Evolutionary conservation across 1,284 basidiomycete genomes (phyloP), one percentile per base, ranked within the genome.

Genomic region (Marasmius fiardii): DNA sequence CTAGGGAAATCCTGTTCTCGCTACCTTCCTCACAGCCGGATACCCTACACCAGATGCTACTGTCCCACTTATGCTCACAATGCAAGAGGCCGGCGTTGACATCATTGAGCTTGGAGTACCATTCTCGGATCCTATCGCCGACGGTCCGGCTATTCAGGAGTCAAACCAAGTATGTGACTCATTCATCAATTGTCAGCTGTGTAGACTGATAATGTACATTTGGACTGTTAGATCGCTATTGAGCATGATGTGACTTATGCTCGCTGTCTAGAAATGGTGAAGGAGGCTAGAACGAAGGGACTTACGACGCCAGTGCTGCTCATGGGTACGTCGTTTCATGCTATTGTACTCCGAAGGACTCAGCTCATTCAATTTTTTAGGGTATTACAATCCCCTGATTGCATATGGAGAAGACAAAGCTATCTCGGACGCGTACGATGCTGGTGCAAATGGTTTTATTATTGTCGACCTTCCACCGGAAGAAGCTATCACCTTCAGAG

Each of bases 391-490:
- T 70, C 95, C 97, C 7, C 73, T 98, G 41, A 79, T 99, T 52
- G 92, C 95, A 0, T 96, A 98, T 68, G 95, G 94, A 8, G 97
- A 99, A 73, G 90, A 95, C 63, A 90, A 86, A 68, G 92, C 96
- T 1, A 94, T 98, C 45, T 80, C 86, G 54, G 95, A 97, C 68
- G 95, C 95, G 4, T 81, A 75, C 52, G 85, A 86, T 53, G 92
- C 93, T 21, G 96, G 96, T 31, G 97, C 93, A 0, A 98, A 97
- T 71, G 97, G 96, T 4, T 99, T 95, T 71, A 97, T 99, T 66
- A 85, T 99, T 70, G 95, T 98, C 45, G 97, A 99, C 71, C 83
- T 99, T 23, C 97, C 97, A 20, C 96, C 97, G 4, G 95, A 98
- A 74, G 97, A 99, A 74, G 96, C 96, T 18, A 74, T 93, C 61